Evolutionary conservation across 163 green algal species (phyloP), one percentile per base, ranked within the genome.

Genomic region (Scenedesmus sp.): DNA sequence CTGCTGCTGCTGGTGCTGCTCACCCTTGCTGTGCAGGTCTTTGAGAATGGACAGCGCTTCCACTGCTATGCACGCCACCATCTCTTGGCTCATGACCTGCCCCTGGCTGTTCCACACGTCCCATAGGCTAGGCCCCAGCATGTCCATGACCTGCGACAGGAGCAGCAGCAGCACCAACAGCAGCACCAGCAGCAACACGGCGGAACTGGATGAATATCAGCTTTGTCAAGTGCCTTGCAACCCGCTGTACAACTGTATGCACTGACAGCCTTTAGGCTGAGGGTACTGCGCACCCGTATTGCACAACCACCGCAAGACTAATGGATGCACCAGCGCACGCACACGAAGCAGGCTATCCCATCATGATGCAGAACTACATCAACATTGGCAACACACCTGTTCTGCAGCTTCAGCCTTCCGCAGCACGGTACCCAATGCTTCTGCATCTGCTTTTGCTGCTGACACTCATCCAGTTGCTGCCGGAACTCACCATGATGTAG

Each of bases 21-120:
- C 91, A 99, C 96, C 98, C 93, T 99, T 99, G 70, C 89, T 88
- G 93, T 99, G 98, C 90, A 99, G 96, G 87, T 99, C 98, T 93
- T 99, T 98, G 79, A 99, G 94, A 88, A 99, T 99, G 43, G 96
- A 96, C 16, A 99, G 95, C 24, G 98, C 97, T 93, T 99, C 98
- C 24, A 99, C 94, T 33, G 98, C 98, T 59, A 99, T 99, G 94
- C 98, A 99, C 0, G 98, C 97, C 10, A 99, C 98, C 98, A 99
- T 99, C 93, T 99, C 98, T 94, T 99, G 97, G 2, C 94, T 97
- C 98, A 99, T 99, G 37, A 96, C 94, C 95, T 99, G 98, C 0
- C 97, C 97, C 61, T 96, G 94, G 15, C 93, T 95, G 93, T 99
- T 99, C 98, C 98, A 99, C 43, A 99, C 96, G 90, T 99, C 98